Percentiles rank a stretch among this genome's conserved stretches.
These are phyloP conservation scores for Rhododendron henanense DNA, from an alignment of 148 eudicot species.

Conservation along the genomic window DNA sequence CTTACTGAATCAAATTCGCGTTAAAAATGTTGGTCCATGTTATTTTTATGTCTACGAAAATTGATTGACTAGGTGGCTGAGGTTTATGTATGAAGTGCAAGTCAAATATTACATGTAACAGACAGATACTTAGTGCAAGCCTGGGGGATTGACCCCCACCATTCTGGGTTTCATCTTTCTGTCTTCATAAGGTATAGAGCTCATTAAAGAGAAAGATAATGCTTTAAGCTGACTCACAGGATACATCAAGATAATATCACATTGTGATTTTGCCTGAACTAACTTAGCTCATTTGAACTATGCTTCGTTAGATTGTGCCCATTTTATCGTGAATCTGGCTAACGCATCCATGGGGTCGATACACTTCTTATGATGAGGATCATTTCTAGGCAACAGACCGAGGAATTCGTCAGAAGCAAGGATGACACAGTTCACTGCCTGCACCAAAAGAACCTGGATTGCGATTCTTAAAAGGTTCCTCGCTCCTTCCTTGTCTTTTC, in stretches of 20 bases:
- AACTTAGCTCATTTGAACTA: background rate
- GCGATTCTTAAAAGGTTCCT: constrained; percentile 55
- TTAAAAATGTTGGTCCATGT: background rate
- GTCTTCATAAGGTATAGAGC: background rate
- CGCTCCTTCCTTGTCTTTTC: constrained; percentile 59
- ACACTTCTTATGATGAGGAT: constrained; percentile 60
- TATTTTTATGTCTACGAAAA: background rate
- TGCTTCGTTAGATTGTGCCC: constrained; percentile 35
- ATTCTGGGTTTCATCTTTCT: background rate
- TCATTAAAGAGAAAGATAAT: background rate
- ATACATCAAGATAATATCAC: background rate
- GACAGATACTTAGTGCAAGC: background rate
- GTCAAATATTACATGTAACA: background rate
- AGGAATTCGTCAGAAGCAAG: constrained; percentile 57
- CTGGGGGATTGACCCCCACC: background rate
- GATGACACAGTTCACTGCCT: constrained; percentile 50
- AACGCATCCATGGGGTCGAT: constrained; percentile 68
- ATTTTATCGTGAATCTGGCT: constrained; percentile 49
- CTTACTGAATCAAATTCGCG: background rate
- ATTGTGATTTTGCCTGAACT: background rate
- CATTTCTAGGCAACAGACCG: constrained; percentile 43
- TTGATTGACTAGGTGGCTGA: background rate
- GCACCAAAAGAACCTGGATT: constrained; percentile 47
- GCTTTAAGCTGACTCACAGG: background rate
- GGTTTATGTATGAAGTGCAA: background rate